These are phyloP conservation scores for Eimeria maxima DNA, from an alignment of 169 alveolate genomes.

Conservation along the genomic window DNA sequence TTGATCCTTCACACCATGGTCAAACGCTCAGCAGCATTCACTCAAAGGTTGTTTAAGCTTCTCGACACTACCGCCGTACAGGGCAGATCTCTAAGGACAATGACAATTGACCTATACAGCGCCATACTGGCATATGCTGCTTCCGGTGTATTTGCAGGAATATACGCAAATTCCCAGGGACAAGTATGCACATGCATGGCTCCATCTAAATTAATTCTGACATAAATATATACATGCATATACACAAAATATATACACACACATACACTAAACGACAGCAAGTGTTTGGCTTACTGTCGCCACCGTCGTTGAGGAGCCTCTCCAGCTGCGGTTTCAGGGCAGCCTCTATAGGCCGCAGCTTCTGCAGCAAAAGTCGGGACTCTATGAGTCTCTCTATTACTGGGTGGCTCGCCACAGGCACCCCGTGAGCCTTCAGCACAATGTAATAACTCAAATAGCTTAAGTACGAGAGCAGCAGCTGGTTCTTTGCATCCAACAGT, in stretches of 20 bases:
- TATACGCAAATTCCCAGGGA: background rate
- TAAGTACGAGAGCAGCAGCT: slow-evolving; percentile 87
- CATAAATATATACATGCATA: background rate
- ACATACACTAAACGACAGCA: background rate
- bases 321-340: slow-evolving; percentile 86
- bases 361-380: slow-evolving; percentile 87
- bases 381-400: slow-evolving; percentile 88
- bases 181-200: background rate
- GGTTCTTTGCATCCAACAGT: slow-evolving; percentile 87
- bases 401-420: slow-evolving; percentile 87
- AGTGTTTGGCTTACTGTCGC: background rate
- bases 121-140: background rate
- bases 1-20: background rate
- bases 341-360: slow-evolving; percentile 88
- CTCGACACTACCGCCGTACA: background rate
- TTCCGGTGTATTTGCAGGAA: background rate
- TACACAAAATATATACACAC: background rate
- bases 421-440: slow-evolving; percentile 87
- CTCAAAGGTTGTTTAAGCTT: background rate
- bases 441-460: slow-evolving; percentile 88
- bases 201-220: no score
- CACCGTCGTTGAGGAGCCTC: slow-evolving; percentile 79
- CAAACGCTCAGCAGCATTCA: background rate
- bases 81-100: background rate
- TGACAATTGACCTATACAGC: background rate